Evolutionary conservation across 306 rosid genomes (phyloP).

Genomic region (Trichosanthes truncata): DNA sequence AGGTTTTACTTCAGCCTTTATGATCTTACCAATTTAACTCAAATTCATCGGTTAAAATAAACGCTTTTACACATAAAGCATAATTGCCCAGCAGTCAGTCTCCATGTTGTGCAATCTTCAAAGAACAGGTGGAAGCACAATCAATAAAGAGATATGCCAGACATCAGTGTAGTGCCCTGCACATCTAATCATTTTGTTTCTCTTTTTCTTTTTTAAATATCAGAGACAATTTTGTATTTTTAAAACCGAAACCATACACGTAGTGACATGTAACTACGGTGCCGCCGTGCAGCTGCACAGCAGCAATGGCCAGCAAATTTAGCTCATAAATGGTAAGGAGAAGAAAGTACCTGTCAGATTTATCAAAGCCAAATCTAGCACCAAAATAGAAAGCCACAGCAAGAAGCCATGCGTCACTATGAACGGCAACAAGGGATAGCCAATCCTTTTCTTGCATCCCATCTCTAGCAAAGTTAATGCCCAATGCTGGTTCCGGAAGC

Average conservation of each 20-base stretch:
- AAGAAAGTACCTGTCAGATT: slow-evolving; percentile 31
- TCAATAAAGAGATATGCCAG: not conserved
- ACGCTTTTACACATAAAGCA: not conserved
- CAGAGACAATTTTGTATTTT: not conserved
- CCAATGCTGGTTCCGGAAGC: slow-evolving; percentile 51
- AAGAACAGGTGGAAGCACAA: not conserved
- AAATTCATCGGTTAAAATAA: not conserved
- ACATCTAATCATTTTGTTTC: not conserved
- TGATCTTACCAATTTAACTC: not conserved
- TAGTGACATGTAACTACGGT: not conserved
- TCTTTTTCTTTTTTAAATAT: not conserved
- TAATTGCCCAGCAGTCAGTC: not conserved
- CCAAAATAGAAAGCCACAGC: slow-evolving; percentile 43
- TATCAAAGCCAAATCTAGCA: slow-evolving; percentile 41
- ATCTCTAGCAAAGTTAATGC: slow-evolving; percentile 60
- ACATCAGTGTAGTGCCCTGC: not conserved
- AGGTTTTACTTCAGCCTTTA: not conserved
- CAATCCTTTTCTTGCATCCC: slow-evolving; percentile 48
- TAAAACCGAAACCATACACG: not conserved
- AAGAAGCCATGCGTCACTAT: slow-evolving; percentile 45
- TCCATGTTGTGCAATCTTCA: not conserved
- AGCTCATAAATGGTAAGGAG: not conserved
- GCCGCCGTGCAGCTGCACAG: not conserved
- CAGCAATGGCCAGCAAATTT: not conserved
- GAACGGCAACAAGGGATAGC: slow-evolving; percentile 36